A percentile compares a stretch with the other conserved stretches of the same genome.
phyloP scores from a whole-genome alignment of 2,329 filamentous ascomycete species.

The Fragosphaeria purpurea region DNA sequence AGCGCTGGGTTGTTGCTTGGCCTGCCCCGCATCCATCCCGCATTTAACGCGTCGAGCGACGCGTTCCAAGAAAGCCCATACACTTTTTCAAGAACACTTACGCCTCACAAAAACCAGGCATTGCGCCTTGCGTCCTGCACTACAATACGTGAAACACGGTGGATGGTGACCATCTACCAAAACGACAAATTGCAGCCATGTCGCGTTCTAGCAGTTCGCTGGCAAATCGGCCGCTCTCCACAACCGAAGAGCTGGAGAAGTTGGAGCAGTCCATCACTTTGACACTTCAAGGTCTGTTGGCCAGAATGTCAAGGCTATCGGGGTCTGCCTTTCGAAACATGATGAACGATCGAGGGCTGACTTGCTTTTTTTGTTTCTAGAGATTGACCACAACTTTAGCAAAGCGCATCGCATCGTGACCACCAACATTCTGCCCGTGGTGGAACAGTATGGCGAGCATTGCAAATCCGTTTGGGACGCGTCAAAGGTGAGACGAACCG shows the following conservation, averaged over 20 bases:
- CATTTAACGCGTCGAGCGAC: conserved; percentile 4
- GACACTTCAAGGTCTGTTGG: conserved; percentile 67
- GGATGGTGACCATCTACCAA: too few species aligned
- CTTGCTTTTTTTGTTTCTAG: conserved; percentile 31
- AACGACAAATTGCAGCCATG: conserved; percentile 25
- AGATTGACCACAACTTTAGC: conserved; percentile 98
- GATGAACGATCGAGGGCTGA: too few species aligned
- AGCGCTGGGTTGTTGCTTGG: too few species aligned
- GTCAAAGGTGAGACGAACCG: conserved; percentile 58
- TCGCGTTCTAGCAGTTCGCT: conserved; percentile 35
- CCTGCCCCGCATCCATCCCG: neutral
- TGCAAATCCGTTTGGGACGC: conserved; percentile 94
- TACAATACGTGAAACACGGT: too few species aligned
- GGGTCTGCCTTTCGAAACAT: too few species aligned
- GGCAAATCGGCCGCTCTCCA: conserved; percentile 50
- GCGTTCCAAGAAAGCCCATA: neutral
- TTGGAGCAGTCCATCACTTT: conserved; percentile 95
- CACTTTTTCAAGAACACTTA: too few species aligned
- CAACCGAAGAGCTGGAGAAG: conserved; percentile 92
- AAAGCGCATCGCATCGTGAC: conserved; percentile 94
- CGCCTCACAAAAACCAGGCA: too few species aligned
- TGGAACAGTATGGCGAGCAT: conserved; percentile 91
- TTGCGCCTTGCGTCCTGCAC: too few species aligned
- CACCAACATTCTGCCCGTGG: conserved; percentile 79
- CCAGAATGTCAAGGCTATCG: neutral